These are phyloP conservation scores for Ogataea nonfermentans DNA, from an alignment of 805 yeast genomes.

Conservation along the genomic window DNA sequence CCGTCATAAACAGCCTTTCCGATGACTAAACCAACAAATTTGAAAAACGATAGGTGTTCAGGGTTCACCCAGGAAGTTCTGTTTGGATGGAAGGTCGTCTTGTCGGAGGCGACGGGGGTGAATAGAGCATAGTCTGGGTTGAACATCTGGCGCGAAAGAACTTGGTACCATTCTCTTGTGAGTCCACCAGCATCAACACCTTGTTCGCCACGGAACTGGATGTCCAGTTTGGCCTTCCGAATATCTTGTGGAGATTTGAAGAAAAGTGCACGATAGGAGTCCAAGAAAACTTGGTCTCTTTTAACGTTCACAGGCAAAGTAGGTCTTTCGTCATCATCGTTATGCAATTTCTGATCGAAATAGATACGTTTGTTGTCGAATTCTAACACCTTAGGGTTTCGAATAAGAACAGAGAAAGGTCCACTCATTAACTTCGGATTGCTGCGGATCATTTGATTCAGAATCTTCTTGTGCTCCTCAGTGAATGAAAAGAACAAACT, in stretches of 20 bases:
- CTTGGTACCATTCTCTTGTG: slow-evolving; percentile 97
- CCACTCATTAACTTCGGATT: slow-evolving; percentile 95
- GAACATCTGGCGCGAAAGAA: slow-evolving; percentile 89
- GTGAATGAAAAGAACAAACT: slow-evolving; percentile 81
- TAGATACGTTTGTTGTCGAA: slow-evolving; percentile 91
- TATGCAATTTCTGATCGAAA: slow-evolving; percentile 72
- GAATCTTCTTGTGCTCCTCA: slow-evolving; percentile 79
- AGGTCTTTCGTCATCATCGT: slow-evolving; percentile 36
- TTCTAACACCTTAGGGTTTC: slow-evolving; percentile 85
- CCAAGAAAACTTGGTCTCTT: slow-evolving; percentile 89
- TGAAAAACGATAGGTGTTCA: slow-evolving; percentile 88
- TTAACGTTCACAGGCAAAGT: slow-evolving; percentile 67
- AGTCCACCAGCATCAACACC: slow-evolving; percentile 99
- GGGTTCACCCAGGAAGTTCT: slow-evolving; percentile 90
- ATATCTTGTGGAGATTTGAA: slow-evolving; percentile 75
- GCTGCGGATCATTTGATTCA: slow-evolving; percentile 87
- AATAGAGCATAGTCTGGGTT: slow-evolving; percentile 93
- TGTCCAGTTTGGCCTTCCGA: slow-evolving; percentile 67
- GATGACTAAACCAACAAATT: slow-evolving; percentile 88
- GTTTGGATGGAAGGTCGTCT: slow-evolving; percentile 93
- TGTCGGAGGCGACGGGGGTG: slow-evolving; percentile 86
- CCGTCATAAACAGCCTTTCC: slow-evolving; percentile 93
- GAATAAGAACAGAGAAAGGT: slow-evolving; percentile 84
- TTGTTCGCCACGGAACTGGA: slow-evolving; percentile 86
- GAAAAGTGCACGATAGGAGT: slow-evolving; percentile 79